Evolutionary conservation across 352 stramenopile species (phyloP), one percentile per base, ranked within the genome.

Genomic region (Phytophthora idaei): DNA sequence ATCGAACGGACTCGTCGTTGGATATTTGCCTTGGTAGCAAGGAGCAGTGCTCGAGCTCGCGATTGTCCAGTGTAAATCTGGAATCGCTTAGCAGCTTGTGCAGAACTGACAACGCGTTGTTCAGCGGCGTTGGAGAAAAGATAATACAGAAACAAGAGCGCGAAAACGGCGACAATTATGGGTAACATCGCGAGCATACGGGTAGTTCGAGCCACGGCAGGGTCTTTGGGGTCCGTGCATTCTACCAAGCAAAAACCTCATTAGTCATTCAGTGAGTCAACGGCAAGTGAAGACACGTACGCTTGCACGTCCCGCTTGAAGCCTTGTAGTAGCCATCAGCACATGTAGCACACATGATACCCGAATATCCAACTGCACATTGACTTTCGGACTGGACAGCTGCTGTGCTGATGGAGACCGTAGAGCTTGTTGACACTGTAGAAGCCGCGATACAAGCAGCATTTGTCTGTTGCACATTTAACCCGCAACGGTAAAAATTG

Each of bases 261-360:
- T 53, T 45, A 29, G 47, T 34, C 10, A 29, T n/a, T 10, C 6
- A 39, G 21, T 21, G 21, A 21, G 21, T 21, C 21, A 21, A 21
- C 21, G 21, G 21, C 5, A 44, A 53, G 7, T 10, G 14, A 11
- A 1, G n/a, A 36, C 5, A 78, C 75, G 57, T 73, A 87, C 78
- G 68, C 25, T 77, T 87, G 75, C 83, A 91, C 11, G 69, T 73
- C 11, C 83, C 80, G 54, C 77, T 89, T 1, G 83, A 79, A 14
- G 77, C 71, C 56, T 87, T 90, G 67, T 91, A 91, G 54, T 74
- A 91, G 1, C 58, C 65, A 10, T 64, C 53, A 5, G 52, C 8
- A 32, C 83, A 91, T 1, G 67, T 81, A 2, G 83, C 68, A 34
- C 83, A 90, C 41, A 83, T 83, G 3, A 89, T 61, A 4, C 75